Evolutionary conservation across 2,329 filamentous ascomycete species (phyloP).

Genomic region (Sporothrix luriei): DNA sequence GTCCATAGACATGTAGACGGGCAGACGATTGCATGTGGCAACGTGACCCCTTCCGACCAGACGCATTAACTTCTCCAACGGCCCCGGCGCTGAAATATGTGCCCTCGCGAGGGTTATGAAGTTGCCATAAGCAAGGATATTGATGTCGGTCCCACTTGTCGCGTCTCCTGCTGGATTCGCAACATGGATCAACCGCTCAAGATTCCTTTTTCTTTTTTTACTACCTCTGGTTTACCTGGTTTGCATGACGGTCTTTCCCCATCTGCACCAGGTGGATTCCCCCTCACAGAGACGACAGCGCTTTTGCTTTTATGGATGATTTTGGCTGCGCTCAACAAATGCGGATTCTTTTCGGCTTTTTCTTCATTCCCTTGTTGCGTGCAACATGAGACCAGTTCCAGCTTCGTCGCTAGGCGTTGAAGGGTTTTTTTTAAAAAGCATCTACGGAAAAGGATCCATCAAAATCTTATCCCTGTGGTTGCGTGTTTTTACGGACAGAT

Average conservation of each 20-base stretch:
- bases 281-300: constrained; percentile 58
- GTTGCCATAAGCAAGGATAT: constrained; percentile 50
- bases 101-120: constrained; percentile 47
- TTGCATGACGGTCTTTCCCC: not conserved
- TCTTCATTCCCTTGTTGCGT: constrained; percentile 50
- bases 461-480: constrained; percentile 94
- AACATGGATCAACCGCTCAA: not conserved
- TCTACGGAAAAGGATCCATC: constrained; percentile 79
- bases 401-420: not conserved
- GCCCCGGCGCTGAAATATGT: constrained; percentile 39
- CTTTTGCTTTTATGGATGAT: constrained; percentile 89
- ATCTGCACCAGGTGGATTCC: constrained; percentile 22
- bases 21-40: constrained; percentile 43
- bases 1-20: constrained; percentile 36
- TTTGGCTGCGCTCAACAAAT: constrained; percentile 73
- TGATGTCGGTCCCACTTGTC: not conserved
- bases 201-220: constrained; percentile 28
- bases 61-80: constrained; percentile 58
- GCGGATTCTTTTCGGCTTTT: constrained; percentile 44
- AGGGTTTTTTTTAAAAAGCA: not conserved
- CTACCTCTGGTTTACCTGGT: constrained; percentile 34
- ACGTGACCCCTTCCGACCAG: constrained; percentile 53
- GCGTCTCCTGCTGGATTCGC: not conserved
- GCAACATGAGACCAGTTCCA: constrained; percentile 29
- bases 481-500: constrained; percentile 78